Percentiles rank a stretch among this genome's conserved stretches.
These are phyloP conservation scores for Myochromella boudieri DNA, from an alignment of 768 basidiomycete genomes.

Conservation along the genomic window DNA sequence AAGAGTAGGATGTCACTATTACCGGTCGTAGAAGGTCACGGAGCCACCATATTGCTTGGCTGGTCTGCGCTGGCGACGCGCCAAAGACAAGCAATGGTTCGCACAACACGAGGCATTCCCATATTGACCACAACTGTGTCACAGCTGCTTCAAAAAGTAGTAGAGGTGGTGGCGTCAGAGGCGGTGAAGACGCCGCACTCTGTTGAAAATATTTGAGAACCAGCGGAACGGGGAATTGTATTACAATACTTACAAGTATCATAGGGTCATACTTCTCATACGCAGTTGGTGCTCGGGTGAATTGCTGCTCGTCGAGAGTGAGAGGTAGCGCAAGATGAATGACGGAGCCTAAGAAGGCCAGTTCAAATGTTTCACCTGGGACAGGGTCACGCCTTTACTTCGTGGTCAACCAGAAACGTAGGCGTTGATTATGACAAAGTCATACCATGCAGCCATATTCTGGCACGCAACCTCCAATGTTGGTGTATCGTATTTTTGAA, in stretches of 20 bases:
- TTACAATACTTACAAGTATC: conserved; percentile 43
- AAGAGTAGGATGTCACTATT: conserved; percentile 11
- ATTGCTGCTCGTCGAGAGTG: conserved; percentile 69
- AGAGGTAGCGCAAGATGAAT: conserved; percentile 73
- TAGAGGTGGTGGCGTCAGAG: conserved; percentile 57
- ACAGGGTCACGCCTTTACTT: conserved; percentile 79
- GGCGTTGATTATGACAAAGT: conserved; percentile 10
- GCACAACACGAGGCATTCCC: conserved; percentile 91
- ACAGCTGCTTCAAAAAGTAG: conserved; percentile 63
- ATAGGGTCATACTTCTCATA: conserved; percentile 51
- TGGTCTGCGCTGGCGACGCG: conserved; percentile 74
- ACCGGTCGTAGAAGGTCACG: conserved; percentile 85
- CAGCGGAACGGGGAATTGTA: not conserved
- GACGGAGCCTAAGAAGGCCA: conserved; percentile 82
- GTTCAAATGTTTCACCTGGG: conserved; percentile 65
- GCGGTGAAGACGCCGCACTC: conserved; percentile 68
- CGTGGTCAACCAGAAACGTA: conserved; percentile 25
- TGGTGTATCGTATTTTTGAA: conserved; percentile 67
- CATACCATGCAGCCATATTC: conserved; percentile 83
- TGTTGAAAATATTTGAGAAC: conserved; percentile 25
- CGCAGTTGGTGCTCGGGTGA: conserved; percentile 52
- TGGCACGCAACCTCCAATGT: conserved; percentile 88
- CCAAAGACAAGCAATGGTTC: conserved; percentile 90
- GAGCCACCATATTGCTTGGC: conserved; percentile 91
- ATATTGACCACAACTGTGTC: conserved; percentile 76